Evolutionary conservation across 768 basidiomycete species (phyloP), one percentile per base, ranked within the genome.

Genomic region (Crepidotus variabilis): DNA sequence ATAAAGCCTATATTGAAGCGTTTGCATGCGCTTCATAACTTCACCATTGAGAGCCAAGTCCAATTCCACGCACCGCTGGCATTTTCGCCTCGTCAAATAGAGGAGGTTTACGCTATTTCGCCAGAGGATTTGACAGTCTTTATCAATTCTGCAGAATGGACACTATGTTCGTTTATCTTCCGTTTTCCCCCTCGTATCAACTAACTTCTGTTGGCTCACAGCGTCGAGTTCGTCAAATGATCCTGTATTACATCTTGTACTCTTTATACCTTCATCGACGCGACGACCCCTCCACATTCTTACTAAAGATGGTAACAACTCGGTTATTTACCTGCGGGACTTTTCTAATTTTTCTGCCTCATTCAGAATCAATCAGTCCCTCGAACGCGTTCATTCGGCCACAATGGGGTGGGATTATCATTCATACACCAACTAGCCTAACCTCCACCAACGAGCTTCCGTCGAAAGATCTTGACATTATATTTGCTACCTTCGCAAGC

Each of bases 131-230:
- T 97, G 57, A 94, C 90, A 13, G 86, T 95, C 0, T 99, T 99
- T 65, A 79, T 99, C 43, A 99, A 99, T 65, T 93, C 93, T 6
- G 97, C 94, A 3, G 88, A 94, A 66, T 99, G 97, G 97, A 90
- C 88, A 11, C 67, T 99, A 50, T 94, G 95, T 94, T 63, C 63
- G 78, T 61, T 33, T 28, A 47, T 46, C 39, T 9, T 36, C 33
- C 21, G 22, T 2, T 22, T 18, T 22, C 24, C 28, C 46, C 13
- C 20, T 48, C 6, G 39, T 39, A 18, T 21, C 53, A 28, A 43
- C 59, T 63, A 10, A 64, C 33, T 50, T 13, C 43, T 35, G 47
- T 24, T 11, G 39, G 16, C 43, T 24, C 32, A 18, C 63, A 98
- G 95, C 95, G 10, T 96, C 96, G 0, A 89, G 93, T 56, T 87